Evolutionary conservation across 75 land plant genomes (phyloP).

Genomic region (Sequoiadendron giganteum): DNA sequence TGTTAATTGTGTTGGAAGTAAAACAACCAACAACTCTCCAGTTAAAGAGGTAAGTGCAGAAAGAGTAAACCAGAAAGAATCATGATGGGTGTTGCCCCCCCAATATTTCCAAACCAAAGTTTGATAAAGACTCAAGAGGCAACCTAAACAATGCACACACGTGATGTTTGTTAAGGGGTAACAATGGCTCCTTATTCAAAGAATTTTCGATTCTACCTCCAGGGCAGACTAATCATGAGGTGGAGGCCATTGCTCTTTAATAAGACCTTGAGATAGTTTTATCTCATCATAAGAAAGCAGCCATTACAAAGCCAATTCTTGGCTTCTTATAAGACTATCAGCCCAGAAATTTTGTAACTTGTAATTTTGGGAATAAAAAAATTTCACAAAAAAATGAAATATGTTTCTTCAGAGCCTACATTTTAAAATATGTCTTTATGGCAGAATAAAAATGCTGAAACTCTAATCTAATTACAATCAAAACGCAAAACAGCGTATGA

Average conservation of each 20-base stretch:
- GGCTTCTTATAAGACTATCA: not conserved
- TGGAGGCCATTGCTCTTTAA: not conserved
- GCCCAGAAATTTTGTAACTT: no score
- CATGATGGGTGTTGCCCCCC: not conserved
- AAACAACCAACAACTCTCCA: not conserved
- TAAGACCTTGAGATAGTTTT: not conserved
- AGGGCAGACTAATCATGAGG: not conserved
- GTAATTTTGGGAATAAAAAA: no score
- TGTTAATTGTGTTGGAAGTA: not conserved
- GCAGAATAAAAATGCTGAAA: no score
- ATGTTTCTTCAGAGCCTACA: no score
- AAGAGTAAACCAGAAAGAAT: not conserved
- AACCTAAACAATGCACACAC: not conserved
- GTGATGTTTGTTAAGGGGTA: not conserved
- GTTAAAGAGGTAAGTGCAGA: not conserved
- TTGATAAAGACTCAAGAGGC: not conserved
- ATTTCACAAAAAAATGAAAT: no score
- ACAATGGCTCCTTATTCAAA: not conserved
- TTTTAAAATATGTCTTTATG: no score
- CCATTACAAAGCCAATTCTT: not conserved
- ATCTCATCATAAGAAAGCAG: no score
- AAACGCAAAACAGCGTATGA: no score
- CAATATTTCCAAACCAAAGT: not conserved
- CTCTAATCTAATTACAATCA: no score
- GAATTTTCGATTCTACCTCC: not conserved